Evolutionary conservation across 2,329 filamentous ascomycete species (phyloP), one percentile per base, ranked within the genome.

Genomic region (Ophiocordyceps camponoti-leonardi): DNA sequence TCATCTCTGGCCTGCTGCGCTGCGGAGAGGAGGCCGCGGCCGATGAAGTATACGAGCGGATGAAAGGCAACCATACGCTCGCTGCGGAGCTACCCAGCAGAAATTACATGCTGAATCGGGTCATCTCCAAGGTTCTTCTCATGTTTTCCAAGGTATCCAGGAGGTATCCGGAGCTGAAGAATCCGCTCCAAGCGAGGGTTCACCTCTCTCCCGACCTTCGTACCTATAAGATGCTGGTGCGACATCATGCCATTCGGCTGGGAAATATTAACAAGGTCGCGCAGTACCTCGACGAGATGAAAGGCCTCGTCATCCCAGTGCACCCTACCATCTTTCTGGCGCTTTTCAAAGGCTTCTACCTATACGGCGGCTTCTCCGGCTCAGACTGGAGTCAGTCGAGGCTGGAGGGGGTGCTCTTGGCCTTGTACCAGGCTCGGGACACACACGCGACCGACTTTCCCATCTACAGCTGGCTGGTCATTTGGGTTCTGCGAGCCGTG

Each of bases 231-330:
- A 76, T 92, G 41, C 69, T 96, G 45, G 72, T 95, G 49, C 77
- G 81, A 41, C 75, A 94, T 58, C 82, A 85, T 55, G 79, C 81
- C 6, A 63, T 75, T 19, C 67, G 68, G 18, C 67, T 77, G 4
- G 90, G 90, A 16, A 72, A 93, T 51, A 68, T 95, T 20, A 66
- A 77, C 39, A 77, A 77, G 50, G 77, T 93, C 13, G 75, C 77
- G 12, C 72, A 77, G 43, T 75, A 86, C 41, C 66, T 98, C 20
- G 73, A 77, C 42, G 90, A 96, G 58, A 94, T 95, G 86, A 76
- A 75, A 46, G 64, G 67, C 35, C 79, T 79, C 51, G 65, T 71
- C 3, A 68, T 94, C 4, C 75, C 78, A 0, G 65, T 90, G 16
- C 78, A 90, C 49, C 83, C 82, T 6, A 74, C 81, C 47, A 74